Evolutionary conservation across 2,329 filamentous ascomycete genomes (phyloP).

Genomic region (Alternaria viburni): DNA sequence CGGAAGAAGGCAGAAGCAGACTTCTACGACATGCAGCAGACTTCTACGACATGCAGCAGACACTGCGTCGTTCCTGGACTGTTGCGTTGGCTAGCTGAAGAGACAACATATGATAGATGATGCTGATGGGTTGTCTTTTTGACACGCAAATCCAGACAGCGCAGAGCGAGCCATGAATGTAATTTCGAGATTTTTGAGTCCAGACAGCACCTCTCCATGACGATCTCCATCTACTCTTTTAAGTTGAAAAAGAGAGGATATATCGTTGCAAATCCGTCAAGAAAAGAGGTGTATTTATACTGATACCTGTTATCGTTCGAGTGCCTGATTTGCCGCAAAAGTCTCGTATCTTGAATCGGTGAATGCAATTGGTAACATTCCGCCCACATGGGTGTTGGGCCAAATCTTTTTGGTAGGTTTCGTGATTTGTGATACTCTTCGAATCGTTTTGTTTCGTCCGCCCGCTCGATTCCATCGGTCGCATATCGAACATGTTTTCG

Average conservation of each 20-base stretch:
- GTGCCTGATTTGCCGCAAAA: fast-evolving
- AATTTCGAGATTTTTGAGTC: fast-evolving
- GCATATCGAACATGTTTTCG: neutral
- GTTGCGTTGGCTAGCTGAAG: too few relatives aligned
- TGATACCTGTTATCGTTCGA: fast-evolving
- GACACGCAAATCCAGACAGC: too few relatives aligned
- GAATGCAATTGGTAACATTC: neutral
- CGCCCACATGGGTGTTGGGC: neutral
- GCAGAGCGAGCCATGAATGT: too few relatives aligned
- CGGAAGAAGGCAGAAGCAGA: neutral
- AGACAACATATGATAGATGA: too few relatives aligned
- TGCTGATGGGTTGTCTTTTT: too few relatives aligned
- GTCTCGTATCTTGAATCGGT: neutral
- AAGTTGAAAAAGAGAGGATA: fast-evolving
- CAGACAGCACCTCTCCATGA: neutral
- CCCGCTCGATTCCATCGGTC: neutral
- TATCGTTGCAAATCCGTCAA: fast-evolving
- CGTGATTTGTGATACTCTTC: neutral
- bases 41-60: too few relatives aligned
- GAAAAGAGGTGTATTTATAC: neutral
- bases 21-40: too few relatives aligned
- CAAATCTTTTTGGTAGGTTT: neutral
- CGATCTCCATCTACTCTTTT: fast-evolving
- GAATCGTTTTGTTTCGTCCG: neutral
- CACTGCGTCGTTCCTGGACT: too few relatives aligned